These are phyloP conservation scores for Zoysia matrella DNA, from an alignment of 202 grass and related monocot species.

Conservation along the genomic window DNA sequence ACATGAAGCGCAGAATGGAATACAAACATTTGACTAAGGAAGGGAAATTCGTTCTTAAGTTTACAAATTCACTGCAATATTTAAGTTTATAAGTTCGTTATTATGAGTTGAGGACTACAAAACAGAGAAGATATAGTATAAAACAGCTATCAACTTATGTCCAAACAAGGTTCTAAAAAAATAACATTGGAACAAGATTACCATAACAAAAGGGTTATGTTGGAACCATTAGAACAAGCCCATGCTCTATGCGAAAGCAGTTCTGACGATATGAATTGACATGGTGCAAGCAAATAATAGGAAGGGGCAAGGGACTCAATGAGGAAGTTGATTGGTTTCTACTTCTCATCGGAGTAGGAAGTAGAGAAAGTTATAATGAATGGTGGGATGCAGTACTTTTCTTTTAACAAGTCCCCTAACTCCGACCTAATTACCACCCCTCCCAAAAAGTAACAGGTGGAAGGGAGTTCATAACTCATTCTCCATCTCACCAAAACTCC, in stretches of 20 bases:
- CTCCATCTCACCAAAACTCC: too few relatives aligned
- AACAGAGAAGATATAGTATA: neutral
- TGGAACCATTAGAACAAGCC: neutral
- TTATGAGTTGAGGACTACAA: neutral
- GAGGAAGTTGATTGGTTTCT: neutral
- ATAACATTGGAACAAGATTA: neutral
- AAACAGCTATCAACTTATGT: conserved; percentile 1
- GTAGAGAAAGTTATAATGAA: neutral
- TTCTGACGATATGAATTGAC: conserved; percentile 8
- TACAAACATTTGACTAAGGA: neutral
- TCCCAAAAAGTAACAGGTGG: neutral
- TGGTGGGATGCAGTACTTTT: neutral
- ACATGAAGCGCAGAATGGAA: conserved; percentile 15
- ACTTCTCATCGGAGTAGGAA: neutral
- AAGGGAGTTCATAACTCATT: neutral
- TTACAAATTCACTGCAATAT: neutral
- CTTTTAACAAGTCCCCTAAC: neutral
- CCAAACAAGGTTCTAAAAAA: too few relatives aligned
- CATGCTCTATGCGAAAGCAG: neutral
- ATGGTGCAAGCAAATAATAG: neutral
- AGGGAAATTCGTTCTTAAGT: neutral
- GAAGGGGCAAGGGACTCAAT: neutral
- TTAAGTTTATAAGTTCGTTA: neutral
- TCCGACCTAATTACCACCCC: neutral
- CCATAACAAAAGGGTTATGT: neutral